These are phyloP conservation scores for Termitomyces sp. DNA, from an alignment of 768 basidiomycete genomes.

Conservation along the genomic window DNA sequence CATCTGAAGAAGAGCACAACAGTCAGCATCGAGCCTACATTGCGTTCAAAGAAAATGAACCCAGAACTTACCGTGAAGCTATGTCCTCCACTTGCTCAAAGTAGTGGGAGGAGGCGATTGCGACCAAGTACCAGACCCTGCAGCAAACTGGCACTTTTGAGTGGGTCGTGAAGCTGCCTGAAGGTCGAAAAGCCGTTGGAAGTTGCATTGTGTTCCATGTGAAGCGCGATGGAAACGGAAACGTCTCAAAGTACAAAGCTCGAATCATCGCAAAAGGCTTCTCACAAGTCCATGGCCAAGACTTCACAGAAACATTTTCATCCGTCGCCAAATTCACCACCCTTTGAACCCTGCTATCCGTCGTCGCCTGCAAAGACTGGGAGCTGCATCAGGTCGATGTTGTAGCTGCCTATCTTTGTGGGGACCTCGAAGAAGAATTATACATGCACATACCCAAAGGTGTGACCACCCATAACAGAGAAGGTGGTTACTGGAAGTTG, in stretches of 20 bases:
- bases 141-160: constrained; percentile 3
- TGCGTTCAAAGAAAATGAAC: background rate
- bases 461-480: background rate
- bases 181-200: background rate
- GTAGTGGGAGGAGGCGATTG: constrained; percentile 3
- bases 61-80: background rate
- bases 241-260: background rate
- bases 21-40: background rate
- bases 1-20: background rate
- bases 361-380: background rate
- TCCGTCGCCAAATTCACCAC: too few relatives aligned
- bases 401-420: background rate
- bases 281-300: too few relatives aligned
- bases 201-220: background rate
- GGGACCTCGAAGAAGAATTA: background rate
- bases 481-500: background rate
- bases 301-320: too few relatives aligned
- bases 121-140: constrained; percentile 5
- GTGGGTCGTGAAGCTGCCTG: background rate
- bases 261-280: background rate
- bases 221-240: background rate
- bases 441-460: background rate
- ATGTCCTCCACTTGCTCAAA: background rate
- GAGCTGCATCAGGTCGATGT: constrained; percentile 1
- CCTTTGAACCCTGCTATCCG: background rate